Evolutionary conservation across 2,329 filamentous ascomycete genomes (phyloP).

Genomic region (Ophidiomyces ophidiicola): DNA sequence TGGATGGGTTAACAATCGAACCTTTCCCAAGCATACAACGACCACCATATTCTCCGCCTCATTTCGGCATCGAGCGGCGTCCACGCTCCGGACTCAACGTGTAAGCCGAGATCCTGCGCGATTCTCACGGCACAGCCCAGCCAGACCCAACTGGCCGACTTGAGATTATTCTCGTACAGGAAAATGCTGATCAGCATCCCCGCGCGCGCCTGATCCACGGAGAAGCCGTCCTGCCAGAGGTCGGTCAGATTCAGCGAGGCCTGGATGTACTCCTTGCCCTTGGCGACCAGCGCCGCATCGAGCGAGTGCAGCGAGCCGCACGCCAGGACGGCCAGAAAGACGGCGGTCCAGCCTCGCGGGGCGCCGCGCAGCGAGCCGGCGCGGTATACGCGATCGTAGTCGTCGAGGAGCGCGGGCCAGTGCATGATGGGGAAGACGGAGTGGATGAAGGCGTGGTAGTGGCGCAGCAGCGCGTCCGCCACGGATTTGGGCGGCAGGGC

Average conservation of each 20-base stretch:
- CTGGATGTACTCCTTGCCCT: slow-evolving; percentile 57
- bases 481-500: slow-evolving; percentile 57
- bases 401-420: slow-evolving; percentile 68
- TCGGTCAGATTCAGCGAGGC: slow-evolving; percentile 58
- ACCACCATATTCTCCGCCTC: slow-evolving; percentile 84
- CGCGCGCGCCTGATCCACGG: slow-evolving; percentile 61
- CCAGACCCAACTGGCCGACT: slow-evolving; percentile 77
- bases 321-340: slow-evolving; percentile 74
- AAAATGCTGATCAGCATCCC: slow-evolving; percentile 65
- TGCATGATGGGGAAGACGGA: slow-evolving; percentile 74
- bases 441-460: slow-evolving; percentile 68
- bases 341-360: slow-evolving; percentile 59
- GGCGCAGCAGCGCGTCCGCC: slow-evolving; percentile 59
- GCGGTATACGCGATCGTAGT: slow-evolving; percentile 66
- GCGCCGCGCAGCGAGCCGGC: slow-evolving; percentile 48
- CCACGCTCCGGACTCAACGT: slow-evolving; percentile 62
- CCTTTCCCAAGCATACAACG: slow-evolving; percentile 81
- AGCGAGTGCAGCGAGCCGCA: slow-evolving; percentile 64
- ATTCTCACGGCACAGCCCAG: slow-evolving; percentile 66
- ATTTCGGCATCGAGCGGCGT: slow-evolving; percentile 70
- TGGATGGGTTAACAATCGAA: slow-evolving; percentile 27
- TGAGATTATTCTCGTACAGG: slow-evolving; percentile 73
- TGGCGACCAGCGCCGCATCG: slow-evolving; percentile 44
- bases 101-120: slow-evolving; percentile 71
- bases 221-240: slow-evolving; percentile 68